Evolutionary conservation across 2,329 filamentous ascomycete genomes (phyloP), one percentile per base, ranked within the genome.

Genomic region (Fusarium piperis): DNA sequence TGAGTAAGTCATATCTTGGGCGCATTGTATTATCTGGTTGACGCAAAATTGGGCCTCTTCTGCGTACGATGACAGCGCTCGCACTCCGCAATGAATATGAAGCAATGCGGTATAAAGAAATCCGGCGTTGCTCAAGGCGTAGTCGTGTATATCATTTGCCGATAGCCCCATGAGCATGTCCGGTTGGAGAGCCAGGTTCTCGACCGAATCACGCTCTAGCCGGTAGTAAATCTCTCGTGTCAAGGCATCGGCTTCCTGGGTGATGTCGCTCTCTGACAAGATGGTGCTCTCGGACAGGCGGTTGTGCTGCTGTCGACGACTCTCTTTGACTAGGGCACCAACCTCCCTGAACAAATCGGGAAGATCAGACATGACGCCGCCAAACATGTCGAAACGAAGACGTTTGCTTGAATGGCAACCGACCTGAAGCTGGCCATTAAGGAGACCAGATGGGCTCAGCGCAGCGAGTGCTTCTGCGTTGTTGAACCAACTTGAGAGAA

Each of bases 401-500:
- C 35, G 56, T 23, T 16, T 11, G 1, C 35, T 59, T 4, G 26
- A 18, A 8, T 46, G 32, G 2, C 18, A 52, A 2, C 11, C 38
- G 1, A 26, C 15, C 5, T 52, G 26, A 8, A 67, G 36, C 13
- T 67, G 62, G 0, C 33, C 33, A 2, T 38, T 28, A 1, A 62
- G n/a, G 1, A 62, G 12, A 2, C 70, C 68, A 2, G 66, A 20
- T 1, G 70, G 65, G 6, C 68, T 72, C 2, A 72, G 44, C 2
- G 70, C 70, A 11, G 70, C 68, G 1, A 72, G 30, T 28, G 28
- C 70, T 20, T 72, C 70, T 4, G 65, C 70, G 20, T 72, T 72
- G 28, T 72, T 65, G 16, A 69, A 72, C 70, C 70, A 72, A 10
- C 70, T 72, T 1, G 63, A 56, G 0, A 72, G n/a, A 4, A 72